phyloP scores from a whole-genome alignment of 1,139 yeast species.

The Suhomyces panamericanus region DNA sequence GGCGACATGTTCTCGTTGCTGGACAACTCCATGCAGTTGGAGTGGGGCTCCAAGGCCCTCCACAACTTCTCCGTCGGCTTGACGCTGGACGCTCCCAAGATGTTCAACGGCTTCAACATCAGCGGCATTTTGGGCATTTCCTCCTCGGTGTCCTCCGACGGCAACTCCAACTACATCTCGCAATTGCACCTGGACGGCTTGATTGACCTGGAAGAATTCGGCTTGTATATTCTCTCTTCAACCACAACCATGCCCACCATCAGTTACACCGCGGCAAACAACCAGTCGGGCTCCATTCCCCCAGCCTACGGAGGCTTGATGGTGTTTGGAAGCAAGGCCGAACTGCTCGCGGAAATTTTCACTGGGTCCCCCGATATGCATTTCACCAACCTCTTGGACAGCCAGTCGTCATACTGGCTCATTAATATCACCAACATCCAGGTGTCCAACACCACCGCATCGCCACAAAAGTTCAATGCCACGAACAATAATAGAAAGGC shows the following conservation, averaged over 20 bases:
- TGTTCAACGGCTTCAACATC: conserved; percentile 53
- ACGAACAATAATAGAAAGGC: conserved; percentile 37
- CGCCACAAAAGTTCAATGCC: conserved; percentile 8
- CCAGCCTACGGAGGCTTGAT: conserved; percentile 28
- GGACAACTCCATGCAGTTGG: conserved; percentile 14
- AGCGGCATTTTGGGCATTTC: conserved; percentile 64
- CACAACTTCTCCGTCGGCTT: conserved; percentile 52
- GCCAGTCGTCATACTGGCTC: conserved; percentile 53
- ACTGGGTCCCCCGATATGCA: conserved; percentile 13
- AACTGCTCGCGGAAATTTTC: conserved; percentile 9
- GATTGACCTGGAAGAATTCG: conserved; percentile 26
- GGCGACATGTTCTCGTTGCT: conserved; percentile 41
- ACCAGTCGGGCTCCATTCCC: conserved; percentile 3
- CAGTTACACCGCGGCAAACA: conserved; percentile 9
- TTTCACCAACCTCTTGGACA: conserved; percentile 40
- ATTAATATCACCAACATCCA: conserved; percentile 41
- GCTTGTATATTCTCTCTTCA: conserved; percentile 22
- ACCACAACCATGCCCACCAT: conserved; percentile 19
- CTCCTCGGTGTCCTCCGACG: conserved; percentile 19
- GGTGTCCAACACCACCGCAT: conserved; percentile 26
- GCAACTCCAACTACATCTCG: conserved; percentile 21
- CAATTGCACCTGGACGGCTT: conserved; percentile 21
- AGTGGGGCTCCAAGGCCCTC: conserved; percentile 17
- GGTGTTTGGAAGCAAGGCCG: conserved; percentile 26
- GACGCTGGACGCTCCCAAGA: conserved; percentile 53